These are phyloP conservation scores for Pseudoturritis turrita DNA, from an alignment of 345 rosid genomes.

Conservation along the genomic window DNA sequence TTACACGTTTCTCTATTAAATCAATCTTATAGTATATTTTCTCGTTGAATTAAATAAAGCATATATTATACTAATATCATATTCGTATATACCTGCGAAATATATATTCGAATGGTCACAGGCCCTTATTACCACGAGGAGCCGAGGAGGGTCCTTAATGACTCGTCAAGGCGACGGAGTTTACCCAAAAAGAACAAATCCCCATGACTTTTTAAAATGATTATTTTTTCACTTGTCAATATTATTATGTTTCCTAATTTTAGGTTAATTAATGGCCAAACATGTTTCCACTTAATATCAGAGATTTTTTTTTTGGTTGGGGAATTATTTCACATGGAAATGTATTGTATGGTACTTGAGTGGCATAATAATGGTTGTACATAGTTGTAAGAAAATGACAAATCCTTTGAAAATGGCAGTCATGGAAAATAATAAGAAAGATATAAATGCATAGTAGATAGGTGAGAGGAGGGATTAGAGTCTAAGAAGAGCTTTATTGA, in stretches of 20 bases:
- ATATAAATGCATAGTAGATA: conserved; percentile 11
- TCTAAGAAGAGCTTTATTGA: conserved; percentile 23
- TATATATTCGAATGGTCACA: conserved; percentile 1
- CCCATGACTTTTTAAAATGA: neutral
- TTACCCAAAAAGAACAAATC: conserved; percentile 1
- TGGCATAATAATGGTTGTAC: conserved; percentile 16
- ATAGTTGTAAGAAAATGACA: conserved; percentile 24
- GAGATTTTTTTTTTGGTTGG: neutral
- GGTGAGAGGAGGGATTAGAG: conserved; percentile 2
- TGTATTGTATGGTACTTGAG: conserved; percentile 7
- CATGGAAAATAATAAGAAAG: conserved; percentile 9
- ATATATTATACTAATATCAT: neutral
- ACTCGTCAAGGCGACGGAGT: conserved; percentile 18
- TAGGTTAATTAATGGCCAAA: neutral
- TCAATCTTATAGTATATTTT: neutral
- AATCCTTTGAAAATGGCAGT: conserved; percentile 20
- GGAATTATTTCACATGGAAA: neutral
- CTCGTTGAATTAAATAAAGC: neutral
- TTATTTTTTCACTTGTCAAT: neutral
- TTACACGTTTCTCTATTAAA: conserved; percentile 19
- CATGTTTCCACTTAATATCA: neutral
- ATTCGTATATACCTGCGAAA: neutral
- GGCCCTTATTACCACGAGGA: conserved; percentile 10
- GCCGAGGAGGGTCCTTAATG: neutral
- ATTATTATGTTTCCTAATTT: neutral